phyloP scores from a whole-genome alignment of 352 stramenopile genomes.

The Pythium plurisporium region DNA sequence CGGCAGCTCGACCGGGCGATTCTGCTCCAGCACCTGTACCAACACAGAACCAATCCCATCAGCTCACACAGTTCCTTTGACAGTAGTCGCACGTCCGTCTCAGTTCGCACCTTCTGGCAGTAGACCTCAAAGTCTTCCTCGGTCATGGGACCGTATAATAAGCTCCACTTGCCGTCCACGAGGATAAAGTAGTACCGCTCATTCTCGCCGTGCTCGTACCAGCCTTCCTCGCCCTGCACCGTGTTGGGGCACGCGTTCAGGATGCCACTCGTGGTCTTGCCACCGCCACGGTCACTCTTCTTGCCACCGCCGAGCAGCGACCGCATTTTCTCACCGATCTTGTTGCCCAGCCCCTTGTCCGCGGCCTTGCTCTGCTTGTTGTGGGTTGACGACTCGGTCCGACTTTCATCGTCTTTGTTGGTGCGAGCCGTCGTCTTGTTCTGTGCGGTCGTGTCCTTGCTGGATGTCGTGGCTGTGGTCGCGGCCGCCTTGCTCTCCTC shows the following conservation, averaged over 20 bases:
- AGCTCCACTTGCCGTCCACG: conserved; percentile 78
- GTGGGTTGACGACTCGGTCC: conserved; percentile 25
- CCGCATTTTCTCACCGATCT: conserved; percentile 81
- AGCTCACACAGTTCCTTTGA: too few relatives aligned
- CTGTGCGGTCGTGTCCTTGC: conserved; percentile 7
- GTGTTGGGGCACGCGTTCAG: conserved; percentile 76
- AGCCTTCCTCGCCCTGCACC: conserved; percentile 79
- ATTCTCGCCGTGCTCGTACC: conserved; percentile 85
- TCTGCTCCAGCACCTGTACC: conserved; percentile 58
- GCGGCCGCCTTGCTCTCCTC: conserved; percentile 12
- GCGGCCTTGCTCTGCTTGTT: conserved; percentile 23
- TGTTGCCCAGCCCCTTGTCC: conserved; percentile 44
- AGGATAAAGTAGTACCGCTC: conserved; percentile 86
- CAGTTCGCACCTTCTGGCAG: conserved; percentile 55
- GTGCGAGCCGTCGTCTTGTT: conserved; percentile 10
- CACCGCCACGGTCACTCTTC: conserved; percentile 49
- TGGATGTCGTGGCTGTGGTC: conserved; percentile 7
- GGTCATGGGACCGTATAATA: conserved; percentile 81
- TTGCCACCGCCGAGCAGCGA: conserved; percentile 70
- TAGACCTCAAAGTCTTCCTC: conserved; percentile 80
- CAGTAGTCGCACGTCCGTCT: neutral
- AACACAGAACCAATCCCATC: neutral
- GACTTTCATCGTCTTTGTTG: conserved; percentile 51
- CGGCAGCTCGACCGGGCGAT: conserved; percentile 61
- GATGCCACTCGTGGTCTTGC: conserved; percentile 71